Conservation (phyloP, 2,329 filamentous ascomycete genomes). For the Fusarium xylarioides region DNA sequence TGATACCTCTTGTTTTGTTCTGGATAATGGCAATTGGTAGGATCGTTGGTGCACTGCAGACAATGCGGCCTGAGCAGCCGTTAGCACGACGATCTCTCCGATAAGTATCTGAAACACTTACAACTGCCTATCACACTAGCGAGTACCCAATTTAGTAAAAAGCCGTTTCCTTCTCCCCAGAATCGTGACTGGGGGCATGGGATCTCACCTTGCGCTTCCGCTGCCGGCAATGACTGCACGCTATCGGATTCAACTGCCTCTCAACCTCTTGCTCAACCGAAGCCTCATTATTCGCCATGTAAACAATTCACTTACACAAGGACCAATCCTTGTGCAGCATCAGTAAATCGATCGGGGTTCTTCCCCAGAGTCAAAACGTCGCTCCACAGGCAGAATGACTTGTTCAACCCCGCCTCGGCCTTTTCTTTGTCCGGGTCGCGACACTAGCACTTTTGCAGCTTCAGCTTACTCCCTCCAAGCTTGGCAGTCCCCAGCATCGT, state of each 20-base stretch:
- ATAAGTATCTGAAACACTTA: not conserved
- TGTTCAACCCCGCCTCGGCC: slow-evolving; percentile 39
- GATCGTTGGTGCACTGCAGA: slow-evolving; percentile 44
- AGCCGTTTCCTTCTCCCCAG: rapidly evolving
- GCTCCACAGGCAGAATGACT: not conserved
- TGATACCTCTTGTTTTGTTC: slow-evolving; percentile 47
- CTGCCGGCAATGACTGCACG: slow-evolving; percentile 46
- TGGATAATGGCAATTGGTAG: slow-evolving; percentile 45
- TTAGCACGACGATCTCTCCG: rapidly evolving
- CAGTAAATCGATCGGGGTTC: not conserved
- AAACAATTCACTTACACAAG: slow-evolving; percentile 1
- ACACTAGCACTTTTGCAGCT: slow-evolving; percentile 8
- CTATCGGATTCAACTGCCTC: slow-evolving; percentile 43
- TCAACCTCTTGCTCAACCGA: slow-evolving; percentile 12
- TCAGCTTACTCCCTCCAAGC: not conserved
- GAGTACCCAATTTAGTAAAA: not conserved
- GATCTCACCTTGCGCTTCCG: slow-evolving; percentile 46
- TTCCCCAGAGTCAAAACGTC: not conserved
- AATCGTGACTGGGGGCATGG: too few species aligned
- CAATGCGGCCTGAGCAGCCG: slow-evolving; percentile 39
- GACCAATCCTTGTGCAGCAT: not conserved
- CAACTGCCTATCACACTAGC: slow-evolving; percentile 37
- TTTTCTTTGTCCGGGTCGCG: slow-evolving; percentile 42
- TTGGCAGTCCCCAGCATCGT: not conserved
- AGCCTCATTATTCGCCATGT: slow-evolving; percentile 28